Base-by-base conservation (phyloP, 2,329 filamentous ascomycete genomes). In the Trichoderma harzianum region DNA sequence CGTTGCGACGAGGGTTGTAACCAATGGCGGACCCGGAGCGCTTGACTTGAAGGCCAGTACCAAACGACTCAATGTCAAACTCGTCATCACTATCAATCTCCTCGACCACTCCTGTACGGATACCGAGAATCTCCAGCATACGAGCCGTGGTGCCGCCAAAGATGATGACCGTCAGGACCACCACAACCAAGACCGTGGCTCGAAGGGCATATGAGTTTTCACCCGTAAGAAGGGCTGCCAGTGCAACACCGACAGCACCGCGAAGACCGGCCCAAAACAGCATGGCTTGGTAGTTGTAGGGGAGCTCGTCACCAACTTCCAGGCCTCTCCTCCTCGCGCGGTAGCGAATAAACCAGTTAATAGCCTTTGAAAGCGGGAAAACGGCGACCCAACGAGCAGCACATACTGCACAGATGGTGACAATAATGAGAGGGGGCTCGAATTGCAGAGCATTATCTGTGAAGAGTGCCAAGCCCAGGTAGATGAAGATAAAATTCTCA, bases 401-500 rank as follows among this genome's bases (percentile, higher is more conserved):
- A 77, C 95, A 98, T 66, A 99, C 97, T 5, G 96, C 95, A 62
- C 95, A 84, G 5, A 97, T 91, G 0, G 95, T 95, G 75, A 99
- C 90, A 70, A 99, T 92, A 77, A 98, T 98, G 78, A 99, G 93
- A 3, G 97, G 89, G 0, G 96, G 96, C 79, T 98, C 97, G 83
- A 97, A 99, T 72, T 93, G 90, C 28, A 98, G 86, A 64, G 93
- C 90, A 67, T 90, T 91, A 77, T 98, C 95, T 3, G 96, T 98
- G 81, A 99, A 98, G 32, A 99, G 87, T 0, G 96, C 97, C 3
- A 99, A 86, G 7, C 96, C 96, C 0, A 99, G 89, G 79, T 99
- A 99, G 81, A 99, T 99, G 84, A 99, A 99, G 82, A 99, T 99
- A 80, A 99, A 99, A 82, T 99, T 99, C 83, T 99, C 96, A 0